Evolutionary conservation across 352 stramenopile species (phyloP).

Genomic region (Globisporangium radiosum): DNA sequence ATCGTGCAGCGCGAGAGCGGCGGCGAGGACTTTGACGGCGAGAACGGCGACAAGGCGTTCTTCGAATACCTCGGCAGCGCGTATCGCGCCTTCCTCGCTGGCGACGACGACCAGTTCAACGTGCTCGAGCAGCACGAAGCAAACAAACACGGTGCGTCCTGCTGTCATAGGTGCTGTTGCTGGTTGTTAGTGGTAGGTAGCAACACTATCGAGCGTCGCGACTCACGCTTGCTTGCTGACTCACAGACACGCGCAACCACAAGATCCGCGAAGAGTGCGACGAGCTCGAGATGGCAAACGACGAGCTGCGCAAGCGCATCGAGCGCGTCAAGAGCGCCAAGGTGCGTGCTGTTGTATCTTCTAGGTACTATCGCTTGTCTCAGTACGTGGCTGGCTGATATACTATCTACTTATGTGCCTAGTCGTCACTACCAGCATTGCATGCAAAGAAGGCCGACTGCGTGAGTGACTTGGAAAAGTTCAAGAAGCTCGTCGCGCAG

Average conservation of each 20-base stretch:
- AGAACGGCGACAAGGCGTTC: slow-evolving; percentile 88
- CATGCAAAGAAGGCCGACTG: slow-evolving; percentile 85
- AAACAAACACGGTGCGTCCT: slow-evolving; percentile 34
- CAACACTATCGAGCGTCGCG: not conserved
- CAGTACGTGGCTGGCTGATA: not conserved
- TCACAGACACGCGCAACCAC: slow-evolving; percentile 45
- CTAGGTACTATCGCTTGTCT: not conserved
- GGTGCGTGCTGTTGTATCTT: slow-evolving; percentile 16
- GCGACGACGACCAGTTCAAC: slow-evolving; percentile 89
- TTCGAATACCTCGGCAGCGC: slow-evolving; percentile 92
- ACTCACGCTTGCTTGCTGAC: too few species aligned
- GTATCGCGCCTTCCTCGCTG: slow-evolving; percentile 92
- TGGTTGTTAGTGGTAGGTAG: not conserved
- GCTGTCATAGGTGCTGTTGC: not conserved
- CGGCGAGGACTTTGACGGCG: slow-evolving; percentile 53
- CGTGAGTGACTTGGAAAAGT: slow-evolving; percentile 89
- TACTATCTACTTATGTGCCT: not conserved
- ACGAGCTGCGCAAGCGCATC: slow-evolving; percentile 58
- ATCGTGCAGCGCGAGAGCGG: slow-evolving; percentile 51
- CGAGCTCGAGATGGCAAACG: slow-evolving; percentile 43
- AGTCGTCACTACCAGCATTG: slow-evolving; percentile 67
- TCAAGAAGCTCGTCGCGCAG: slow-evolving; percentile 81
- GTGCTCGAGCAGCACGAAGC: slow-evolving; percentile 78
- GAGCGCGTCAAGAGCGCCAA: slow-evolving; percentile 65
- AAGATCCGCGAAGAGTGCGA: slow-evolving; percentile 40